Conservation (phyloP, 306 rosid genomes). For the Inga leiocalycina region DNA sequence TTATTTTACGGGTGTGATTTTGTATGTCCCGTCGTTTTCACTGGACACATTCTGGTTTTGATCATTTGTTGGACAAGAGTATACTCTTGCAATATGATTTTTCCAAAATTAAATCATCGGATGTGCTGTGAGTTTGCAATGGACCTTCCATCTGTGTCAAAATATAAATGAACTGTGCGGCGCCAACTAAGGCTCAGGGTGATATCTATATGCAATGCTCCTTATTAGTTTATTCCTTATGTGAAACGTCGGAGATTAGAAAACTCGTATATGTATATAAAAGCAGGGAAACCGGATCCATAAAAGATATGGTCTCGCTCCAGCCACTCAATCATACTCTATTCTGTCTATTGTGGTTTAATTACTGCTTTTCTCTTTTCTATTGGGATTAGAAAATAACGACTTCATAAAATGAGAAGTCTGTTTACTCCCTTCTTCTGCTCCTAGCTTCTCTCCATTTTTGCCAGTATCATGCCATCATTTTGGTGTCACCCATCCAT, state of each 20-base stretch:
- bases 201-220: not conserved
- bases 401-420: not conserved
- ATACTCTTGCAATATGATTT: not conserved
- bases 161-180: not conserved
- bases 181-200: not conserved
- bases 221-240: conserved; percentile 16
- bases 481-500: not conserved
- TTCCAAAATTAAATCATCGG: conserved; percentile 4
- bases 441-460: not conserved
- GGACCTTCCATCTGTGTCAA: not conserved
- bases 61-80: not conserved
- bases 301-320: not conserved
- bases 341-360: not conserved
- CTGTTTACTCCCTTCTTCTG: not conserved
- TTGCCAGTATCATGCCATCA: not conserved
- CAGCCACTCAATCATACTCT: not conserved
- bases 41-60: not conserved
- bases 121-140: not conserved
- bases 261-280: not conserved
- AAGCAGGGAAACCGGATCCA: too few relatives aligned
- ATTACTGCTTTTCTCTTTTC: not conserved
- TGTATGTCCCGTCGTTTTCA: not conserved
- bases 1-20: not conserved
- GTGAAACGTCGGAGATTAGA: not conserved
- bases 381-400: not conserved